Base-by-base conservation (phyloP, 768 basidiomycete genomes). In the Pholiota molesta region DNA sequence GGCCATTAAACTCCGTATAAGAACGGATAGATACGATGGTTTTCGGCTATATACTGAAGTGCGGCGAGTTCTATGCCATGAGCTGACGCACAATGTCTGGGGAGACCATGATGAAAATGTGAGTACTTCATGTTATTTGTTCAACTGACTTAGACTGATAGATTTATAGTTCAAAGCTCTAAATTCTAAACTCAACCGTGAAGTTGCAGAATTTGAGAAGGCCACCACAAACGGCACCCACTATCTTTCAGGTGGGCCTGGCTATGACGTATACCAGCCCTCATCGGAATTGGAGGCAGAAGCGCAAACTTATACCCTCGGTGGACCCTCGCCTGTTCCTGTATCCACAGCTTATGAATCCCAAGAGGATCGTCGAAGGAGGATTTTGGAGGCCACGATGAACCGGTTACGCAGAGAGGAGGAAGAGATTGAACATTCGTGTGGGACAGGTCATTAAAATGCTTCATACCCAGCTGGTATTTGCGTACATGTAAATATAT, bases 31-130 rank as follows among this genome's bases (percentile, higher is more conserved):
- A 4, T 91, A 90, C 66, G 89, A 90, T 62, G 91, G 90, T 10
- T 91, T 92, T 68, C 78, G 89, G 55, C 68, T 79, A 9, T 94
- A 92, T 66, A 76, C 72, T 16, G 86, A 91, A 1, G 78, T 89
- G 23, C 78, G 91, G 54, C 78, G 82, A 16, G 89, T 91, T 40
- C 77, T 92, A 3, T 92, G 90, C 66, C 91, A 94, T 70, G 91
- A 92, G 69, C 74, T 92, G 39, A 77, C 90, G 21, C 91, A 93
- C 71, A 92, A 91, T 66, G 82, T 89, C 0, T 90, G 86, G 84
- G 77, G 83, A 3, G 85, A 87, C 63, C 91, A 93, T 66, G 87
- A 89, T 67, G 80, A 91, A 55, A 84, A 90, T 63, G 91, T 91
- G 63, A 69, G 88, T 78, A 5, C 19, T n/a, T 21, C 19, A 55